phyloP scores from a whole-genome alignment of 208 protist genomes.

The Leishmania aethiopica region DNA sequence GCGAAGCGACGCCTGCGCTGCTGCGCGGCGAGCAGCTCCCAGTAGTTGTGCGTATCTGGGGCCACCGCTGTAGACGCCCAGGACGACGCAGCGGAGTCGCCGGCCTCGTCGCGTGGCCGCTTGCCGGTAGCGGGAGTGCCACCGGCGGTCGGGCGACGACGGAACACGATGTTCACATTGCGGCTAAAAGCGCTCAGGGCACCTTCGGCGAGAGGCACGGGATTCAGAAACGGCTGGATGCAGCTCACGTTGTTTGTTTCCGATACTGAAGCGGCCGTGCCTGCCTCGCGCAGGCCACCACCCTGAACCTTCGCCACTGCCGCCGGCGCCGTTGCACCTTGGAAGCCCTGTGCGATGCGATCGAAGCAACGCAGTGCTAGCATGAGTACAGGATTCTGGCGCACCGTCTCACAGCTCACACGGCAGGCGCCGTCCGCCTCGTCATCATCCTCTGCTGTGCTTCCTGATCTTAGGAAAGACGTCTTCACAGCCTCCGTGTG shows the following conservation, averaged over 20 bases:
- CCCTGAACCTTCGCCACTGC: not conserved
- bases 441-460: not conserved
- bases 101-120: slow-evolving; percentile 5
- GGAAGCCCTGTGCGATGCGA: slow-evolving; percentile 7
- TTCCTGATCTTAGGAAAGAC: not conserved
- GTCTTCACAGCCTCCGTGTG: not conserved
- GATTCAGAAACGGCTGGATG: slow-evolving; percentile 23
- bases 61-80: not conserved
- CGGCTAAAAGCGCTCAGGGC: slow-evolving; percentile 43
- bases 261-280: not conserved
- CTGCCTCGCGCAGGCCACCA: not conserved
- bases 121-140: not conserved
- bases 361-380: slow-evolving; percentile 15
- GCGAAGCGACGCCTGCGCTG: slow-evolving; percentile 57
- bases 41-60: not conserved
- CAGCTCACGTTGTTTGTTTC: not conserved
- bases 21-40: slow-evolving; percentile 13
- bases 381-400: slow-evolving; percentile 25
- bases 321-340: not conserved
- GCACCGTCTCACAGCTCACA: slow-evolving; percentile 13
- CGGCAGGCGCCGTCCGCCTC: not conserved
- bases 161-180: slow-evolving; percentile 48
- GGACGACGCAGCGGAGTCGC: slow-evolving; percentile 2
- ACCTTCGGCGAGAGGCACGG: slow-evolving; percentile 49
- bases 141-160: slow-evolving; percentile 22